phyloP scores from a whole-genome alignment of 1,139 yeast genomes.

The Taphrina betulina region DNA sequence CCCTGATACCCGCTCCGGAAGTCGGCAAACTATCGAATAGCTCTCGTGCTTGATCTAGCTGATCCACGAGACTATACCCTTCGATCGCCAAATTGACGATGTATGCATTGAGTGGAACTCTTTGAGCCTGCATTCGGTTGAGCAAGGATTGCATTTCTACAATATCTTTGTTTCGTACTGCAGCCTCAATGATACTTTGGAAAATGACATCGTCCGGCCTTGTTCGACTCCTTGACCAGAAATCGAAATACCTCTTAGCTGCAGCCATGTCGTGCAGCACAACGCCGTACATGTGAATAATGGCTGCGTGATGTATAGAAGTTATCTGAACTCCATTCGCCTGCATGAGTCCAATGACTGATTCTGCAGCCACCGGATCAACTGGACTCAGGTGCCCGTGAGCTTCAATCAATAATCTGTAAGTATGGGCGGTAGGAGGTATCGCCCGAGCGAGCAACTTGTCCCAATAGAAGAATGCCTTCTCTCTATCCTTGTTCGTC shows the following conservation, averaged over 20 bases:
- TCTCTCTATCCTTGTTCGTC: constrained; percentile 43
- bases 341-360: constrained; percentile 44
- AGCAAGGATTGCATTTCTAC: constrained; percentile 43
- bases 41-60: constrained; percentile 43
- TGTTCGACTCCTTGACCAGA: constrained; percentile 39
- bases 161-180: constrained; percentile 44
- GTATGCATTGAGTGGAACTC: constrained; percentile 45
- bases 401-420: constrained; percentile 48
- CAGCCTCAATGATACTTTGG: constrained; percentile 43
- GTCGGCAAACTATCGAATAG: constrained; percentile 43
- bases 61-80: constrained; percentile 46
- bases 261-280: constrained; percentile 43
- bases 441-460: constrained; percentile 42
- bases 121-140: constrained; percentile 44
- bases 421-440: constrained; percentile 46
- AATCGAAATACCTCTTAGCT: constrained; percentile 45
- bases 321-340: constrained; percentile 41
- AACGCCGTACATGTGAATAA: constrained; percentile 48
- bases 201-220: constrained; percentile 6
- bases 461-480: constrained; percentile 44
- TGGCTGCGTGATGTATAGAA: constrained; percentile 47
- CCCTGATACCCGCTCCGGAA: constrained; percentile 39
- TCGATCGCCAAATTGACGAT: constrained; percentile 46
- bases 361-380: constrained; percentile 46
- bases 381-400: constrained; percentile 44